Percentiles rank a stretch among this genome's conserved stretches.
These are phyloP conservation scores for Endogone sp. DNA, from an alignment of 192 early-diverging fungal species.

Conservation along the genomic window DNA sequence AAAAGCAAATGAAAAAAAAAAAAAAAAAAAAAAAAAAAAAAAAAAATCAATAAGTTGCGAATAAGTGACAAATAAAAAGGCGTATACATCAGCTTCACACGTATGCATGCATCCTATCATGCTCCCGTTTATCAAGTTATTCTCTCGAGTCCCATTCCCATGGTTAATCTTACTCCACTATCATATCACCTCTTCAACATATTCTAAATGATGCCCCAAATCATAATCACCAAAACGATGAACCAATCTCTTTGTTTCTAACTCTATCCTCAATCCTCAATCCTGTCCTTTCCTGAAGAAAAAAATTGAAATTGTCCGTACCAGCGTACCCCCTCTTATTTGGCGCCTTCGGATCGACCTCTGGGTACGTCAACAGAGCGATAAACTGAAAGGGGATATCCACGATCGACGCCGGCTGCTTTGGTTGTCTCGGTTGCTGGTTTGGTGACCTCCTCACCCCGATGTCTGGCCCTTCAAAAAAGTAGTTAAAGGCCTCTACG, in stretches of 20 bases:
- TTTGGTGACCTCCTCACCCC: not conserved
- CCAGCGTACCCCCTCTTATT: not conserved
- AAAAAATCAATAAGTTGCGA: too few species aligned
- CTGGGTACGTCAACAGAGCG: constrained; percentile 43
- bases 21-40: too few species aligned
- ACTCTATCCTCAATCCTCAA: constrained; percentile 29
- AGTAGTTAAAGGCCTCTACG: constrained; percentile 11
- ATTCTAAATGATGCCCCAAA: too few species aligned
- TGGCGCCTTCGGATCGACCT: constrained; percentile 24
- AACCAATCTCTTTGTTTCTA: too few species aligned
- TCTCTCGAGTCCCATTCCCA: too few species aligned
- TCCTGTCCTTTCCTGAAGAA: not conserved
- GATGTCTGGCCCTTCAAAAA: constrained; percentile 11
- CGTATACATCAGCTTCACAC: too few species aligned
- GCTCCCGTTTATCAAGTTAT: too few species aligned
- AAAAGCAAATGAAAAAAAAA: not conserved
- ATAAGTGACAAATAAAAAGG: too few species aligned
- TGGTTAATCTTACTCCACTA: too few species aligned
- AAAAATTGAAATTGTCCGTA: not conserved
- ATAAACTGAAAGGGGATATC: constrained; percentile 48
- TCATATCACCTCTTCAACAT: too few species aligned
- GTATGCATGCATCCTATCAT: too few species aligned
- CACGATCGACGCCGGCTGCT: constrained; percentile 23
- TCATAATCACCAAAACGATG: too few species aligned
- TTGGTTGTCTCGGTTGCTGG: constrained; percentile 4